Evolutionary conservation across 1,284 basidiomycete species (phyloP).

Genomic region (Heterobasidion occidentale): DNA sequence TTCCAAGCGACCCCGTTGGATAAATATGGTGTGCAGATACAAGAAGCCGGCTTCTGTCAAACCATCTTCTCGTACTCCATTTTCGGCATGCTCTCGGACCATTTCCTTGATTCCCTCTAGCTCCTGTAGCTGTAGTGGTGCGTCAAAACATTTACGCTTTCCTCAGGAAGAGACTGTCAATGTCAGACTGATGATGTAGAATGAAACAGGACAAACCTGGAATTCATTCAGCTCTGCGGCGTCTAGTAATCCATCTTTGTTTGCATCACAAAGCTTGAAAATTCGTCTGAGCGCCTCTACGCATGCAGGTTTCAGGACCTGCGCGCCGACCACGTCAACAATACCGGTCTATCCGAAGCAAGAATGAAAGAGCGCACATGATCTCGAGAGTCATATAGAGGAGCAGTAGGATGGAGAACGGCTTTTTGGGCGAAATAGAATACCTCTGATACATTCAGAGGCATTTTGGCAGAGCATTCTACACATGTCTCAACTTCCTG

Average conservation of each 20-base stretch:
- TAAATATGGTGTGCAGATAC: slow-evolving; percentile 95
- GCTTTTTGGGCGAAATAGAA: slow-evolving; percentile 99
- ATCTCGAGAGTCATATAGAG: slow-evolving; percentile 93
- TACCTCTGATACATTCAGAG: slow-evolving; percentile 94
- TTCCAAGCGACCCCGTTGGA: slow-evolving; percentile 92
- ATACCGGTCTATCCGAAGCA: background rate
- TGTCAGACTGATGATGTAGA: slow-evolving; percentile 6
- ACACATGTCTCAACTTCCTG: slow-evolving; percentile 98
- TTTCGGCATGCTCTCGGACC: slow-evolving; percentile 68
- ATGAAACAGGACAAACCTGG: slow-evolving; percentile 48
- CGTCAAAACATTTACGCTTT: slow-evolving; percentile 91
- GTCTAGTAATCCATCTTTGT: slow-evolving; percentile 92
- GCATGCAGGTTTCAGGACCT: slow-evolving; percentile 94
- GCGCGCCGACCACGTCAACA: background rate
- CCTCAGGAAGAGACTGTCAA: background rate
- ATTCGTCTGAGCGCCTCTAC: slow-evolving; percentile 85
- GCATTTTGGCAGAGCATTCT: slow-evolving; percentile 88
- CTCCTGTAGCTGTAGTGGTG: slow-evolving; percentile 88
- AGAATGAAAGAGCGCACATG: slow-evolving; percentile 47
- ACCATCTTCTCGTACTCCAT: slow-evolving; percentile 65
- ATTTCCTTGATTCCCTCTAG: slow-evolving; percentile 87
- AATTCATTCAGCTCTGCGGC: slow-evolving; percentile 94
- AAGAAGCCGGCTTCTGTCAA: slow-evolving; percentile 92
- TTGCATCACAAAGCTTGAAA: slow-evolving; percentile 92
- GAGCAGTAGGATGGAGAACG: slow-evolving; percentile 94